A percentile compares a stretch with the other conserved stretches of the same genome.
phyloP scores from a whole-genome alignment of 2,329 filamentous ascomycete species.

The Colletotrichum gigasporum region DNA sequence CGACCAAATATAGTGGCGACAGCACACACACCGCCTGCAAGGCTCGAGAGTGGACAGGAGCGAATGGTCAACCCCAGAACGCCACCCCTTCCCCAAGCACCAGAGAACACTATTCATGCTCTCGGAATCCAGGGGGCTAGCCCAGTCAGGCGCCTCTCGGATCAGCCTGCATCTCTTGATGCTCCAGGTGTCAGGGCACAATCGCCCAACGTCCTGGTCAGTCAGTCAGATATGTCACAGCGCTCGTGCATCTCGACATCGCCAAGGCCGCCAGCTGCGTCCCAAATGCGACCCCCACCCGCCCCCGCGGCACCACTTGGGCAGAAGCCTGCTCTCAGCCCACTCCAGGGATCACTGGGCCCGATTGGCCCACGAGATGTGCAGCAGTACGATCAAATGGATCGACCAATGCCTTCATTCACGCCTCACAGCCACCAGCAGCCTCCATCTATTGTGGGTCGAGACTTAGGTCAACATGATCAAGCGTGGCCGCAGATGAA shows the following conservation, averaged over 20 bases:
- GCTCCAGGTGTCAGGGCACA: background rate
- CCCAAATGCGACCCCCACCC: background rate
- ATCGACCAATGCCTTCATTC: background rate
- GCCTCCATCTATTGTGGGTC: background rate
- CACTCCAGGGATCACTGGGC: background rate
- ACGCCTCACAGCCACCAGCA: background rate
- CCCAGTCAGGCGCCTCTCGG: background rate
- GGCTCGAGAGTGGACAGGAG: background rate
- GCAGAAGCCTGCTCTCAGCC: background rate
- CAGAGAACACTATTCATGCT: background rate
- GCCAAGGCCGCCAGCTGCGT: background rate
- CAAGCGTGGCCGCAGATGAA: background rate
- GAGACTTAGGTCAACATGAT: background rate
- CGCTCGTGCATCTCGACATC: conserved; percentile 6
- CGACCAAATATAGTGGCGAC: background rate
- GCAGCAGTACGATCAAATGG: background rate
- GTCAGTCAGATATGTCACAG: background rate
- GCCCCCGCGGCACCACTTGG: background rate
- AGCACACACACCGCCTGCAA: background rate
- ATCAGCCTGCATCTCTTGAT: background rate
- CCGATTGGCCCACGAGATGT: background rate
- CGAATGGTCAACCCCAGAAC: background rate
- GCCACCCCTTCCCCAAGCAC: background rate
- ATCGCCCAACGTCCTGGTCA: background rate
- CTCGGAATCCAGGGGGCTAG: background rate